These are phyloP conservation scores for Lepidium africanum DNA, from an alignment of 345 rosid genomes.

Conservation along the genomic window DNA sequence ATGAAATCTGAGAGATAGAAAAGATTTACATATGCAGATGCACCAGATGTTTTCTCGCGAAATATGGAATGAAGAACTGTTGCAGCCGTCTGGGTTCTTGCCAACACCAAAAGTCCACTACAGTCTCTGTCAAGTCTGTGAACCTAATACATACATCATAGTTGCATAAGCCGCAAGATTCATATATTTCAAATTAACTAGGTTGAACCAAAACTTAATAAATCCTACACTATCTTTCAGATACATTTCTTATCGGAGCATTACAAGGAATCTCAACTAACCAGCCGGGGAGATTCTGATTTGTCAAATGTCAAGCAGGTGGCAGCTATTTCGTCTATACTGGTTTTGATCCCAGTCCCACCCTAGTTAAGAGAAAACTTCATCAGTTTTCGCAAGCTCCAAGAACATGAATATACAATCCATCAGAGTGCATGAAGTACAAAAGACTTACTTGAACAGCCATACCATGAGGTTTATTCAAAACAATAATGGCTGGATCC, in stretches of 20 bases:
- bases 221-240: not conserved
- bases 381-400: not conserved
- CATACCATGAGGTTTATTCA: conserved; percentile 89
- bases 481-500: conserved; percentile 72
- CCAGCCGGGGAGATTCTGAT: conserved; percentile 77
- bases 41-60: conserved; percentile 78
- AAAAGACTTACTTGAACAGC: conserved; percentile 68
- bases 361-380: conserved; percentile 43
- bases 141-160: conserved; percentile 41
- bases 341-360: conserved; percentile 70
- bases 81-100: conserved; percentile 73
- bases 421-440: not conserved
- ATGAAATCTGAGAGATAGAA: not conserved
- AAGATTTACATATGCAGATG: conserved; percentile 45
- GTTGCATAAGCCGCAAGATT: not conserved
- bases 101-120: conserved; percentile 94
- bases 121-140: conserved; percentile 94
- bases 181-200: not conserved
- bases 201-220: not conserved
- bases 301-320: conserved; percentile 53
- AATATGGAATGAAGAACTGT: conserved; percentile 76
- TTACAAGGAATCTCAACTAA: conserved; percentile 31
- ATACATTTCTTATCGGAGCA: not conserved
- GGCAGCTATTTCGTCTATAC: conserved; percentile 77
- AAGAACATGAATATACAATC: not conserved